These are phyloP conservation scores for Rhizopogon rudus DNA, from an alignment of 768 basidiomycete species.

Conservation along the genomic window DNA sequence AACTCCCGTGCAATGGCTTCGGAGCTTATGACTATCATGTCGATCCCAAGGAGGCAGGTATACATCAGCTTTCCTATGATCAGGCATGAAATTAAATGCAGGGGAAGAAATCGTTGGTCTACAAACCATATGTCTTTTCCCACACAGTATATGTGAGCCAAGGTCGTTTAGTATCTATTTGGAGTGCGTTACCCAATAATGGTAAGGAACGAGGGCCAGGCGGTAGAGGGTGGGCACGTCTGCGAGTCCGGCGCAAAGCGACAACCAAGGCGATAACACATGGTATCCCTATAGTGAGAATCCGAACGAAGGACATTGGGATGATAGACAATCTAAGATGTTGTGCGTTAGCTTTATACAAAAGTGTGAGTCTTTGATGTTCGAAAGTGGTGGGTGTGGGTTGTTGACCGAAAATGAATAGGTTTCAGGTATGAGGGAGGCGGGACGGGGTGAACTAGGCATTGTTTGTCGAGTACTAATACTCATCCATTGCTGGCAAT, in stretches of 20 bases:
- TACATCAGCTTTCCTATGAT: not conserved
- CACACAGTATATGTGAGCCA: constrained; percentile 1
- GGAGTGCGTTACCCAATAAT: constrained; percentile 1
- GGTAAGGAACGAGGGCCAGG: constrained; percentile 1
- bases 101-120: not conserved
- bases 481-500: not conserved
- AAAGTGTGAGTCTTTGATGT: not conserved
- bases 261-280: not conserved
- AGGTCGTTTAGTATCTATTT: not conserved
- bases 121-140: not conserved
- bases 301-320: not conserved
- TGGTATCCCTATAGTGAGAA: not conserved
- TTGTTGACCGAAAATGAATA: too few relatives aligned
- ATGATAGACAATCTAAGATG: too few relatives aligned
- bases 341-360: not conserved
- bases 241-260: not conserved
- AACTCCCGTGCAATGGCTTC: constrained; percentile 2
- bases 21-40: constrained; percentile 5
- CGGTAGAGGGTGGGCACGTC: not conserved
- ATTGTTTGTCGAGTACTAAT: not conserved
- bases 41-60: not conserved
- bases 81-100: not conserved
- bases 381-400: not conserved
- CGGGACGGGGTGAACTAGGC: not conserved
- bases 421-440: not conserved